phyloP scores from a whole-genome alignment of 345 rosid species.

The Eucalyptus tenuipes region DNA sequence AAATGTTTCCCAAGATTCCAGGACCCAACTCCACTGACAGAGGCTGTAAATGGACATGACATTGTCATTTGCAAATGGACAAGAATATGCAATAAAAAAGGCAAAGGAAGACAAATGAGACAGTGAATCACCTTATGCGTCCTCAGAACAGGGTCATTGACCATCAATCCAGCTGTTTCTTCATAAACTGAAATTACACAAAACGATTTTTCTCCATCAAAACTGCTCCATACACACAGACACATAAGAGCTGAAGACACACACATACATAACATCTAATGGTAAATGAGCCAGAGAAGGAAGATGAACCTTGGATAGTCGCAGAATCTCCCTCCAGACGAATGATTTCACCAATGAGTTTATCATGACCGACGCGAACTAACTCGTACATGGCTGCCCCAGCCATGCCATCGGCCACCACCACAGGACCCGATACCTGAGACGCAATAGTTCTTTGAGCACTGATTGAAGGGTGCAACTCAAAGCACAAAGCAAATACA shows the following conservation, averaged over 20 bases:
- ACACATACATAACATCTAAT: background rate
- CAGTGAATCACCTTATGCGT: constrained; percentile 56
- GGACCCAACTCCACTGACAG: constrained; percentile 98
- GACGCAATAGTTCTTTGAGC: background rate
- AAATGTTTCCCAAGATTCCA: constrained; percentile 95
- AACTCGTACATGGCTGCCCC: constrained; percentile 99
- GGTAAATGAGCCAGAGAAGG: background rate
- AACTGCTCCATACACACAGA: background rate
- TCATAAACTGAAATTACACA: constrained; percentile 55
- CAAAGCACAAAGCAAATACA: background rate
- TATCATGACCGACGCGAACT: constrained; percentile 98
- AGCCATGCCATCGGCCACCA: constrained; percentile 98
- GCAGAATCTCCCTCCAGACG: constrained; percentile 99
- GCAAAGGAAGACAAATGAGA: background rate
- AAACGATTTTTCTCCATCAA: background rate
- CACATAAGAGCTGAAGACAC: background rate
- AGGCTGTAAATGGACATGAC: constrained; percentile 43
- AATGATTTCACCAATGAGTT: constrained; percentile 92
- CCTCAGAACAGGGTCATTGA: constrained; percentile 90
- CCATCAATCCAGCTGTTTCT: constrained; percentile 92
- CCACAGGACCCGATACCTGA: constrained; percentile 99
- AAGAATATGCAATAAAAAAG: background rate
- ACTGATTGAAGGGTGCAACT: background rate
- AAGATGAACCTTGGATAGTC: constrained; percentile 77
- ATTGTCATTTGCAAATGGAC: constrained; percentile 1